These are phyloP conservation scores for Bryum argenteum DNA, from an alignment of 225 moss, liverwort and hornwort species.

Conservation along the genomic window DNA sequence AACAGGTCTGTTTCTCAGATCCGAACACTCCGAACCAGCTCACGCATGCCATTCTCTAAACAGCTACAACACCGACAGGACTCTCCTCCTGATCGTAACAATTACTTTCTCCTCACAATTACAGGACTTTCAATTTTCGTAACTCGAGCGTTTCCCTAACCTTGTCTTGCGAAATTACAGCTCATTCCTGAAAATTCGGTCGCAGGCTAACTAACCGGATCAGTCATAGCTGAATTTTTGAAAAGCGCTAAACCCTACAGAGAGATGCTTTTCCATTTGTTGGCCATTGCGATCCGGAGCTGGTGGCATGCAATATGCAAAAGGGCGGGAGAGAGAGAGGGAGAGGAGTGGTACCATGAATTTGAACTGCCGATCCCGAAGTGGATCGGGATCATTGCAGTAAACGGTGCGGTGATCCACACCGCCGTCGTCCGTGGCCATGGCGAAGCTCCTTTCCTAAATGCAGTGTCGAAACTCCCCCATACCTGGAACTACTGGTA, in stretches of 20 bases:
- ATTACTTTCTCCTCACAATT: no score
- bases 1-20: not conserved
- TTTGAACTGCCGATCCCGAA: conserved; percentile 58
- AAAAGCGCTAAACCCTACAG: conserved; percentile 29
- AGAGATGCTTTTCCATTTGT: no score
- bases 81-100: no score
- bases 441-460: conserved; percentile 6
- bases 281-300: not conserved
- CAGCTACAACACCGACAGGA: no score
- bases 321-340: not conserved
- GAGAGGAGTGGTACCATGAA: conserved; percentile 43
- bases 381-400: conserved; percentile 74
- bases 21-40: not conserved
- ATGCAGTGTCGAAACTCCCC: not conserved
- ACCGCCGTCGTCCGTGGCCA: conserved; percentile 35
- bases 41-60: no score
- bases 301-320: not conserved
- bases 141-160: not conserved
- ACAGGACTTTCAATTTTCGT: no score
- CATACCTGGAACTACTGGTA: conserved; percentile 8
- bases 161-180: not conserved
- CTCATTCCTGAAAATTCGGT: not conserved
- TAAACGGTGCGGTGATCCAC: conserved; percentile 67
- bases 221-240: not conserved
- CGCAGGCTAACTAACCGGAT: not conserved